phyloP scores from a whole-genome alignment of 2,329 filamentous ascomycete species.

The Pseudogymnoascus sp. region DNA sequence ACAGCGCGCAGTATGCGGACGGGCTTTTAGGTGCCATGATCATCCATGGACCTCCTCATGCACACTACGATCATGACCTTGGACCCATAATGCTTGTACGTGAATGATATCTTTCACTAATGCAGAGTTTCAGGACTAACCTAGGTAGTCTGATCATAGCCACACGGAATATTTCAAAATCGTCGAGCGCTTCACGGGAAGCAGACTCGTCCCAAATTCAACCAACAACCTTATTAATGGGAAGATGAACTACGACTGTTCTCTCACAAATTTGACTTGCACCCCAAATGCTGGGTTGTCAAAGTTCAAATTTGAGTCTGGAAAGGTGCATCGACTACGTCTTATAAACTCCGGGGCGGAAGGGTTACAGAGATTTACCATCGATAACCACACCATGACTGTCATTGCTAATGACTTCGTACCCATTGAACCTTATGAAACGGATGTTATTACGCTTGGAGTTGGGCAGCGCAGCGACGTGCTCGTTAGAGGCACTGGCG shows the following conservation, averaged over 20 bases:
- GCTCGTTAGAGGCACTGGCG: slow-evolving; percentile 31
- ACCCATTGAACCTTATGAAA: slow-evolving; percentile 43
- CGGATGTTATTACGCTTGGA: slow-evolving; percentile 45
- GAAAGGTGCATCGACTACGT: slow-evolving; percentile 39
- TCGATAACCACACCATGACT: slow-evolving; percentile 47
- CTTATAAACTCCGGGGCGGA: slow-evolving; percentile 42
- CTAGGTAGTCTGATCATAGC: not conserved
- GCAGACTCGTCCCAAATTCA: not conserved
- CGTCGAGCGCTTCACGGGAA: not conserved
- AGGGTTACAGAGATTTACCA: slow-evolving; percentile 39
- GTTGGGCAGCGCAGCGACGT: slow-evolving; percentile 43
- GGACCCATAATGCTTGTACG: slow-evolving; percentile 39
- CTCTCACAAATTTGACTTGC: not conserved
- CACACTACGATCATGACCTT: slow-evolving; percentile 56
- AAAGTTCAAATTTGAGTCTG: slow-evolving; percentile 33
- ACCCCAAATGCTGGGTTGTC: slow-evolving; percentile 24
- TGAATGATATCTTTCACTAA: not conserved
- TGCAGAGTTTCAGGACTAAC: not conserved
- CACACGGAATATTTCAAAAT: not conserved
- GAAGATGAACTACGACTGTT: slow-evolving; percentile 23
- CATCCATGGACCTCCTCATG: slow-evolving; percentile 52
- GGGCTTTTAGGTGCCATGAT: slow-evolving; percentile 54
- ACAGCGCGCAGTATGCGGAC: slow-evolving; percentile 35
- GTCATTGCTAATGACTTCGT: slow-evolving; percentile 59
- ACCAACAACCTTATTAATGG: slow-evolving; percentile 29